A percentile compares a stretch with the other conserved stretches of the same genome.
phyloP scores from a whole-genome alignment of 768 basidiomycete genomes.

The Daedaleopsis nitida region DNA sequence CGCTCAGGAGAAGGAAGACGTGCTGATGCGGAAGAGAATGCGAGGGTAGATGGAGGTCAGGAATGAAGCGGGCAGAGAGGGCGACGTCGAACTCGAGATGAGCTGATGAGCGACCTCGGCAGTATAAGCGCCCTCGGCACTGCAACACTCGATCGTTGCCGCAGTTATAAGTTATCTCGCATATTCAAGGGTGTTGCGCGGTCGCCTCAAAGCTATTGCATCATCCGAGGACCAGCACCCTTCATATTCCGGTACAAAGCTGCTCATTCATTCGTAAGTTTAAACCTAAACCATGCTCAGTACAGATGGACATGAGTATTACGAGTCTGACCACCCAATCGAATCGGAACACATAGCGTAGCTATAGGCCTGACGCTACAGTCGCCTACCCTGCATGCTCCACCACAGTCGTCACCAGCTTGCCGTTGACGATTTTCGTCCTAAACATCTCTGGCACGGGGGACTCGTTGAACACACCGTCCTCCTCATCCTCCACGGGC shows the following conservation, averaged over 20 bases:
- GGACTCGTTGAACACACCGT: conserved; percentile 88
- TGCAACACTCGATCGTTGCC: no score
- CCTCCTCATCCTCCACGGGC: conserved; percentile 86
- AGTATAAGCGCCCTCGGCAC: neutral
- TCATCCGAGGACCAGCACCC: no score
- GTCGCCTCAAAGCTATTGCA: no score
- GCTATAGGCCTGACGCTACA: no score
- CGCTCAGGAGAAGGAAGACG: neutral
- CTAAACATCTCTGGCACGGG: conserved; percentile 96
- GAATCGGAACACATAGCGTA: no score
- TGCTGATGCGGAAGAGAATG: neutral
- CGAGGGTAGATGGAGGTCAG: neutral
- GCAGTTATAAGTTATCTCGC: no score
- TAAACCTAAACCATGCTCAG: no score
- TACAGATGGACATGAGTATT: no score
- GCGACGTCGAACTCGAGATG: neutral
- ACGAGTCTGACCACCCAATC: no score
- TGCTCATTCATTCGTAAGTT: no score
- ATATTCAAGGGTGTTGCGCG: no score
- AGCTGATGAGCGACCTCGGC: neutral
- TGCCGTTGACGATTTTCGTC: conserved; percentile 78
- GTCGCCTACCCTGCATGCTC: conserved; percentile 64
- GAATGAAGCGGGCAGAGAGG: neutral
- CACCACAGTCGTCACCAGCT: conserved; percentile 84
- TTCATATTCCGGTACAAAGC: no score